Conservation (phyloP, 495 filamentous ascomycete genomes). For the Viridothelium virens region DNA sequence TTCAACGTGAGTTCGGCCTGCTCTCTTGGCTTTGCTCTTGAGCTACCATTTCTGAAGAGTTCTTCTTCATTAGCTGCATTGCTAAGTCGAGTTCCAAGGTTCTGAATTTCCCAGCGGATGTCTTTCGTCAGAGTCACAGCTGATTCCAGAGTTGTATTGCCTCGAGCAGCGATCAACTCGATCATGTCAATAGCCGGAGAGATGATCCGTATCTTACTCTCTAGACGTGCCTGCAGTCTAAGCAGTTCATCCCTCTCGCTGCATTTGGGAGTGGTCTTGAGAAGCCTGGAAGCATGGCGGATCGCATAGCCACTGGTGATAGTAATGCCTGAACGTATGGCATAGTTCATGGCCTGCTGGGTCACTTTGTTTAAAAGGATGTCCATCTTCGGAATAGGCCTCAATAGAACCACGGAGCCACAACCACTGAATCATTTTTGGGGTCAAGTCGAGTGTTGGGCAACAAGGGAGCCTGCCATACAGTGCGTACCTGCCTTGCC, state of each 20-base stretch:
- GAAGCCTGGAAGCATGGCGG: conserved; percentile 66
- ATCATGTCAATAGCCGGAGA: conserved; percentile 91
- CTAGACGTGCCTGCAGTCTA: conserved; percentile 62
- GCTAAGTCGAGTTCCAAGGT: conserved; percentile 68
- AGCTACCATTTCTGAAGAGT: conserved; percentile 42
- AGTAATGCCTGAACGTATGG: conserved; percentile 79
- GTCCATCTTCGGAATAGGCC: conserved; percentile 51
- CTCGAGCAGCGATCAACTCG: conserved; percentile 86
- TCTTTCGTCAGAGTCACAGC: conserved; percentile 79
- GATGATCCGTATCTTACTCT: conserved; percentile 85
- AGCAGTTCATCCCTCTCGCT: conserved; percentile 62
- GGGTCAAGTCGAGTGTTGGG: not conserved
- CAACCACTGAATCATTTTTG: no score
- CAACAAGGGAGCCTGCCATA: no score
- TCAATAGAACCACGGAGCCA: no score
- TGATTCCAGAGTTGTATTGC: conserved; percentile 89
- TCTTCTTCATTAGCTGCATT: conserved; percentile 63
- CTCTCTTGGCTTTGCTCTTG: conserved; percentile 42
- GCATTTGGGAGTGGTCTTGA: conserved; percentile 61
- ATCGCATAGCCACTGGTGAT: conserved; percentile 84
- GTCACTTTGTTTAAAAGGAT: conserved; percentile 65
- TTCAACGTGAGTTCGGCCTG: conserved; percentile 56
- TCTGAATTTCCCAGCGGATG: conserved; percentile 81
- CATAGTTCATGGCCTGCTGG: conserved; percentile 85
- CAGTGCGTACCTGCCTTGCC: no score